phyloP scores from a whole-genome alignment of 2,329 filamentous ascomycete species.

The Helotiales sp. region DNA sequence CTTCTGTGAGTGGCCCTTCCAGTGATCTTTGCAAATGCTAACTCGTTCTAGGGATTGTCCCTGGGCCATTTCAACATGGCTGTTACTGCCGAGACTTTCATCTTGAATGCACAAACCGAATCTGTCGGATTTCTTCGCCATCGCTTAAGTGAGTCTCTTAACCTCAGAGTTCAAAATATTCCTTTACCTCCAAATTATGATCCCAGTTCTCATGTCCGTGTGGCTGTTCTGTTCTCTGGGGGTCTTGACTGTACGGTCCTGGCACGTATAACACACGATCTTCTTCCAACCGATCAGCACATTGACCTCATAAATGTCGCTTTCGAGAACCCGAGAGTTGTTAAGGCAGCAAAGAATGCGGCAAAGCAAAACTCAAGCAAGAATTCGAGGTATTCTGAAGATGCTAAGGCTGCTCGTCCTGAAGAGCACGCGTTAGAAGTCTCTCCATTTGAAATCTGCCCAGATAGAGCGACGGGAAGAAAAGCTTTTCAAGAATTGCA shows the following conservation, averaged over 20 bases:
- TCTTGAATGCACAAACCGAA: conserved; percentile 49
- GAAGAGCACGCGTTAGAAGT: neutral
- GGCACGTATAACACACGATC: conserved; percentile 78
- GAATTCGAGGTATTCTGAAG: neutral
- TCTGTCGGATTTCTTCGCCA: conserved; percentile 59
- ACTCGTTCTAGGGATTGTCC: conserved; percentile 22
- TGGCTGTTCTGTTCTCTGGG: conserved; percentile 90
- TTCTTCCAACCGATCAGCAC: conserved; percentile 69
- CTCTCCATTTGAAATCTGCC: conserved; percentile 77
- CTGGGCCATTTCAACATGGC: conserved; percentile 43
- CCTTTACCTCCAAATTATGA: conserved; percentile 57
- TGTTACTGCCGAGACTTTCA: conserved; percentile 44
- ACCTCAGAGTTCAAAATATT: conserved; percentile 67
- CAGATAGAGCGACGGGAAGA: conserved; percentile 86
- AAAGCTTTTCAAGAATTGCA: conserved; percentile 78
- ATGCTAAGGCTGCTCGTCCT: neutral
- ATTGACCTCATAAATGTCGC: conserved; percentile 95
- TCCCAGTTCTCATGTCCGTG: conserved; percentile 50
- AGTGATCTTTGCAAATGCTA: conserved; percentile 15
- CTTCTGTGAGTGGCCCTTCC: conserved; percentile 6
- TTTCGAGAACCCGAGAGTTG: conserved; percentile 88
- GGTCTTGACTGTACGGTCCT: conserved; percentile 92
- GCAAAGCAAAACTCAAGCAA: conserved; percentile 35
- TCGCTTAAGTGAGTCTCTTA: conserved; percentile 65
- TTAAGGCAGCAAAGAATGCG: conserved; percentile 55